These are phyloP conservation scores for Galeopsis tetrahit DNA, from an alignment of 257 asterid species.

Conservation along the genomic window DNA sequence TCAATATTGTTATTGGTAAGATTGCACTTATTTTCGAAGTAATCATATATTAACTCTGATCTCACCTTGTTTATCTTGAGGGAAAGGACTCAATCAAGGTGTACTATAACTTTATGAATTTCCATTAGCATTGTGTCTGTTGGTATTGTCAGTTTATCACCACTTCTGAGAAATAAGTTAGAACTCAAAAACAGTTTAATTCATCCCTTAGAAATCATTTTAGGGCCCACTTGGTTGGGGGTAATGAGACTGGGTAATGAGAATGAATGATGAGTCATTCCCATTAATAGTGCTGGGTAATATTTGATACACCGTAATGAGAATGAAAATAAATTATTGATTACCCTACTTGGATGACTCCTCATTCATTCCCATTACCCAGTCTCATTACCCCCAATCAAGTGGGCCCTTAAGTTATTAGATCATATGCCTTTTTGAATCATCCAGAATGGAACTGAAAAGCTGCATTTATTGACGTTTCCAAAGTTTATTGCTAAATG, in stretches of 20 bases:
- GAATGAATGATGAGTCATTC: no score
- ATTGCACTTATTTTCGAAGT: not conserved
- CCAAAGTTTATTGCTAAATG: not conserved
- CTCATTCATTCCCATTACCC: no score
- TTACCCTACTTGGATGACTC: no score
- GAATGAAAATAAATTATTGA: no score
- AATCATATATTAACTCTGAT: not conserved
- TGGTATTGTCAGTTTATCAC: not conserved
- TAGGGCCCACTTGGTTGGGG: no score
- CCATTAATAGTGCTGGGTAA: no score
- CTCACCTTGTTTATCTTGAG: not conserved
- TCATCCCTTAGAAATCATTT: not conserved
- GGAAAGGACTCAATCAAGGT: not conserved
- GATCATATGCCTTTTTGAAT: not conserved
- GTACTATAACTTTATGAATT: not conserved
- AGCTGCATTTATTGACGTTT: slow-evolving; percentile 1
- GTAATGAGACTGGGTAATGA: no score
- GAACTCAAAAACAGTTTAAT: not conserved
- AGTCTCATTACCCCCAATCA: no score
- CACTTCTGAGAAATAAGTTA: not conserved
- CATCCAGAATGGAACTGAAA: not conserved
- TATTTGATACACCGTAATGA: no score
- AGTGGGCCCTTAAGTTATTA: no score
- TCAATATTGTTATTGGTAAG: not conserved
- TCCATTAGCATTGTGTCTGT: not conserved